Conservation (phyloP, 257 asterid genomes). For the Solanum peruvianum region DNA sequence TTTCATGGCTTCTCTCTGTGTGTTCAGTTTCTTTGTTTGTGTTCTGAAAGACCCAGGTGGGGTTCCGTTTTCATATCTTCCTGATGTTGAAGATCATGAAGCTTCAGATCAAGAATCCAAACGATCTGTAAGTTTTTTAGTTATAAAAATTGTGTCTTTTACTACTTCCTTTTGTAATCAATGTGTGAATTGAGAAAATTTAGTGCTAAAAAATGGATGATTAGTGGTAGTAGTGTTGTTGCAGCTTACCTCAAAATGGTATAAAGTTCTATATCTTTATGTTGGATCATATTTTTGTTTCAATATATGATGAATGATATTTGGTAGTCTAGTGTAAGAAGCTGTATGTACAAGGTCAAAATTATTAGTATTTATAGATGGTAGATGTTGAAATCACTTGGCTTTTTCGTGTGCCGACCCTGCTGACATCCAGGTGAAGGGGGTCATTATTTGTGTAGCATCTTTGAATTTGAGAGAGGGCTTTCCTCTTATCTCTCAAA, state of each 20-base stretch:
- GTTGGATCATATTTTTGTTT: background rate
- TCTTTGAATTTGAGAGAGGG: background rate
- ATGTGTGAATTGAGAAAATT: background rate
- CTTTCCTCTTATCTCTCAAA: background rate
- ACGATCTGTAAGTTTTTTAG: slow-evolving; percentile 12
- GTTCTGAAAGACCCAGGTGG: slow-evolving; percentile 55
- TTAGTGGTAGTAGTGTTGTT: background rate
- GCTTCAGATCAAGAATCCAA: slow-evolving; percentile 24
- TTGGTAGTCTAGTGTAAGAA: background rate
- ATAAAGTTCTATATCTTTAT: background rate
- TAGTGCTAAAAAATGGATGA: background rate
- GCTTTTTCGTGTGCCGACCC: background rate
- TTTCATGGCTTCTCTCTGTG: slow-evolving; percentile 24
- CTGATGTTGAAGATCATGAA: slow-evolving; percentile 25
- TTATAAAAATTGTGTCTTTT: background rate
- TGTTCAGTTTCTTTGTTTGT: slow-evolving; percentile 38
- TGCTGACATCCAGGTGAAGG: background rate
- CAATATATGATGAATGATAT: background rate
- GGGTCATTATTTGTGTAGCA: background rate
- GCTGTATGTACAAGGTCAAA: background rate
- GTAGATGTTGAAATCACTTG: background rate
- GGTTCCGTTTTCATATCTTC: slow-evolving; percentile 44
- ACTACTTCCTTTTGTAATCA: background rate
- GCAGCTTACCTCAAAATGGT: background rate
- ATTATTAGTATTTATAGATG: background rate